Evolutionary conservation across 2,329 filamentous ascomycete species (phyloP).

Genomic region (Aspergillus candidus): DNA sequence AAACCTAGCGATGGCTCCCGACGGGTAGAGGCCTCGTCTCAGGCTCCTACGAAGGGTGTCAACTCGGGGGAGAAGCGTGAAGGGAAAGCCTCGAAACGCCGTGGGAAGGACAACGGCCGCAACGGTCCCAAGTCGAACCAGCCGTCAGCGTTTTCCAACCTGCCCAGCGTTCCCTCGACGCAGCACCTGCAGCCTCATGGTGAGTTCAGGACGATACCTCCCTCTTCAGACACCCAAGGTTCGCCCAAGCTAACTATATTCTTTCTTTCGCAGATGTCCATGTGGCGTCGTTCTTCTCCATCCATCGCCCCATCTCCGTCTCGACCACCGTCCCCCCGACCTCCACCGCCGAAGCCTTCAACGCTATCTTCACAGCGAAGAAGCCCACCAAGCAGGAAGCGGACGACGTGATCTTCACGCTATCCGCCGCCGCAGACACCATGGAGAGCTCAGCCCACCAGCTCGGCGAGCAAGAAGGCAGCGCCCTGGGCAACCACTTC

Average conservation of each 20-base stretch:
- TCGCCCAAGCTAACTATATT: conserved; percentile 4
- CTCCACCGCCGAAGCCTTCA: conserved; percentile 69
- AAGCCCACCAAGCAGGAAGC: conserved; percentile 38
- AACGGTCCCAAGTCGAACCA: conserved; percentile 33
- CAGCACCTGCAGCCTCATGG: conserved; percentile 45
- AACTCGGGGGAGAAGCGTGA: conserved; percentile 32
- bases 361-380: conserved; percentile 71
- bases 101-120: conserved; percentile 31
- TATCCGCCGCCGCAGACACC: conserved; percentile 45
- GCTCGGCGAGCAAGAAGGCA: conserved; percentile 29
- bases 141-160: conserved; percentile 35
- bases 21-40: conserved; percentile 35
- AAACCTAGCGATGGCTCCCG: conserved; percentile 44
- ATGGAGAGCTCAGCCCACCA: conserved; percentile 37
- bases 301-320: conserved; percentile 88
- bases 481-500: conserved; percentile 33
- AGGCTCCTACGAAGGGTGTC: conserved; percentile 34
- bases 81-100: conserved; percentile 30
- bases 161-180: conserved; percentile 46
- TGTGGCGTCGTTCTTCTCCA: conserved; percentile 88
- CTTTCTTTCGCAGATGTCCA: conserved; percentile 61
- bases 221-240: not conserved
- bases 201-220: conserved; percentile 18
- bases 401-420: conserved; percentile 60
- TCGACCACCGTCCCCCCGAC: conserved; percentile 70